A percentile compares a stretch with the other conserved stretches of the same genome.
phyloP scores from a whole-genome alignment of 768 basidiomycete genomes.

The Guyanaporus albipodus region DNA sequence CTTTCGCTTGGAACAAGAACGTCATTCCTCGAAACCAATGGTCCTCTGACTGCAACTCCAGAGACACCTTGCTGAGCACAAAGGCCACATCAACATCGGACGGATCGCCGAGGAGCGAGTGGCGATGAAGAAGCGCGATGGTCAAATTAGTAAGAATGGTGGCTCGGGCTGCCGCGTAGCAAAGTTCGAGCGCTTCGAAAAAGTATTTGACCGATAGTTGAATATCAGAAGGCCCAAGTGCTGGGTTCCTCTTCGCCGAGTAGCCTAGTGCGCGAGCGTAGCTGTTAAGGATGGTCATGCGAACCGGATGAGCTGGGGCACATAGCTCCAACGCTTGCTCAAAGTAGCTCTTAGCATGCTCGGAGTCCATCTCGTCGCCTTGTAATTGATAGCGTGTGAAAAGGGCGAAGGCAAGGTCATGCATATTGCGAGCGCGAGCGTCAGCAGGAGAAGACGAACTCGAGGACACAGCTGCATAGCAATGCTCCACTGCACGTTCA shows the following conservation, averaged over 20 bases:
- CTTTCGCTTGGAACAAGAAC: conserved; percentile 19
- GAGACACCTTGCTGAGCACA: conserved; percentile 7
- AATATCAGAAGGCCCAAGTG: conserved; percentile 11
- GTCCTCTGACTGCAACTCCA: conserved; percentile 10
- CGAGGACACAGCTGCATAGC: conserved; percentile 8
- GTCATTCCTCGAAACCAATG: conserved; percentile 14
- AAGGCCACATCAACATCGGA: conserved; percentile 25
- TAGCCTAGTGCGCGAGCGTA: conserved; percentile 11
- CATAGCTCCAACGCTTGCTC: conserved; percentile 11
- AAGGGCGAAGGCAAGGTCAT: conserved; percentile 13
- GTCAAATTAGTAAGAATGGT: conserved; percentile 10
- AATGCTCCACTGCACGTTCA: conserved; percentile 21
- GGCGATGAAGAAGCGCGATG: conserved; percentile 5
- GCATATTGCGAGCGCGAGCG: conserved; percentile 3
- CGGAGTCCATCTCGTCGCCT: conserved; percentile 14
- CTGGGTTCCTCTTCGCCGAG: conserved; percentile 6
- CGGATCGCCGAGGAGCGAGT: not conserved
- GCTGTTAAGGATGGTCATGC: conserved; percentile 9
- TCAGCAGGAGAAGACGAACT: conserved; percentile 5
- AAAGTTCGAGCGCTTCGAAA: conserved; percentile 16
- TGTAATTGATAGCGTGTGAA: conserved; percentile 21
- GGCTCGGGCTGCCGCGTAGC: conserved; percentile 8
- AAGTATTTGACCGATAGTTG: conserved; percentile 16
- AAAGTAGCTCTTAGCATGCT: conserved; percentile 15
- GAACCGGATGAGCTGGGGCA: conserved; percentile 4